Base-by-base conservation (phyloP, 2,329 filamentous ascomycete species). In the Sodiomyces alkalinus region DNA sequence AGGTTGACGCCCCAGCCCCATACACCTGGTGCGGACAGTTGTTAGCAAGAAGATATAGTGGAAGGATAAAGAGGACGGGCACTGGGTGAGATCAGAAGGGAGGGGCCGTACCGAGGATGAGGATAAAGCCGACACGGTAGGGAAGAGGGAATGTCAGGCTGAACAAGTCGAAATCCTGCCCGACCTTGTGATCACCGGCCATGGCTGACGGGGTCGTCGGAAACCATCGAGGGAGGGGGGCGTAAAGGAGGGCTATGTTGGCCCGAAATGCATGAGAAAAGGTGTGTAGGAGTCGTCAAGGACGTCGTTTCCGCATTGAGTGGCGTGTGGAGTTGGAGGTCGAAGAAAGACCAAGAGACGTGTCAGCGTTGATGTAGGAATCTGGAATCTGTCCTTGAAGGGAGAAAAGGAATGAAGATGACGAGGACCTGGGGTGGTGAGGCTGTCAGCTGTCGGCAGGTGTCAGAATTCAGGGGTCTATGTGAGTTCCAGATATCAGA, bases 1-100 rank as follows among this genome's bases (percentile, higher is more conserved):
- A 96, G 71, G 58, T 94, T 96, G 42, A 80, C 55, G 39, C 78
- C 85, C 85, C 87, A 98, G 49, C 82, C 85, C 87, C 87, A 96
- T 45, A 92, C 76, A 41, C 82, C 85, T 92, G 40, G 35, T 38
- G 26, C 38, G 33, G 18, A 20, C n/a, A n/a, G 28, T 7, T 6
- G 25, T 40, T 17, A 35, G 32, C 14, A 10, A 9, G 15, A 12
- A 19, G 16, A 20, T 21, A 13, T 27, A n/a, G 12, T 22, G 8
- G 28, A 13, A 16, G 23, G 22, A 11, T 7, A 11, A 16, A 7
- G 22, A 16, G 20, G 20, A 12, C 10, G n/a, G 16, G 17, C 12
- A 19, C 25, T n/a, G 22, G 12, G 18, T 33, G 19, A 35, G 33
- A 12, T 15, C 12, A 11, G 4, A 4, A 9, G 4, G 22, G 23